Conservation (phyloP, 2,329 filamentous ascomycete genomes). For the Claviceps monticola region DNA sequence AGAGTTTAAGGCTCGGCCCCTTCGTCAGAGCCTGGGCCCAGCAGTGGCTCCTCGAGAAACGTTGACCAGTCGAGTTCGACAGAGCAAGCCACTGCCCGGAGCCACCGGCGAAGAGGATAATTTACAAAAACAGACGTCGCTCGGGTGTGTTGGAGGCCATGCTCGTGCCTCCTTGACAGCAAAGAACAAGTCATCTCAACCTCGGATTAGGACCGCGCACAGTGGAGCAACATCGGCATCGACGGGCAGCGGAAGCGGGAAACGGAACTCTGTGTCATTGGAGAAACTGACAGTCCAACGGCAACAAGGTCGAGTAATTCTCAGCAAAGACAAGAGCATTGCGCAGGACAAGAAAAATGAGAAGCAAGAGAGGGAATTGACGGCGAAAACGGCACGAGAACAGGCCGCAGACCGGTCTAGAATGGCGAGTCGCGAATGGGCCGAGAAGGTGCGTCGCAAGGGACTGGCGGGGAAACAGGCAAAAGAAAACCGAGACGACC, state of each 20-base stretch:
- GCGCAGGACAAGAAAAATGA: constrained; percentile 36
- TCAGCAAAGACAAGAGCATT: constrained; percentile 35
- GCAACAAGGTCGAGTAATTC: constrained; percentile 39
- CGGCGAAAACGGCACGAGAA: constrained; percentile 40
- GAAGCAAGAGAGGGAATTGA: constrained; percentile 37
- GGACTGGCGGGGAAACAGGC: constrained; percentile 13
- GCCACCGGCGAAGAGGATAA: constrained; percentile 9
- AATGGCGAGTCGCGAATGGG: constrained; percentile 46
- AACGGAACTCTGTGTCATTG: constrained; percentile 34
- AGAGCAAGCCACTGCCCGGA: constrained; percentile 25
- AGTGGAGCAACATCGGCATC: constrained; percentile 33
- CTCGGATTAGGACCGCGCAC: constrained; percentile 11
- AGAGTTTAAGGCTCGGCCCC: constrained; percentile 49
- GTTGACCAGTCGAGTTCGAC: constrained; percentile 41
- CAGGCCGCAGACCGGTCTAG: constrained; percentile 48
- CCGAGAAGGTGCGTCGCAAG: constrained; percentile 40
- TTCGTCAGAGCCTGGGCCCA: constrained; percentile 30
- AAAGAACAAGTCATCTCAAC: constrained; percentile 7
- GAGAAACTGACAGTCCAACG: constrained; percentile 38
- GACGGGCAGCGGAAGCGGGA: constrained; percentile 27
- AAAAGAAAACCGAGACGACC: constrained; percentile 2
- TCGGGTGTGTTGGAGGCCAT: constrained; percentile 6
- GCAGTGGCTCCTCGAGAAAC: constrained; percentile 39
- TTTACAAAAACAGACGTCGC: constrained; percentile 14
- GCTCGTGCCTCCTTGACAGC: constrained; percentile 1